Evolutionary conservation across 495 filamentous ascomycete species (phyloP), one percentile per base, ranked within the genome.

Genomic region (Parathielavia appendiculata): DNA sequence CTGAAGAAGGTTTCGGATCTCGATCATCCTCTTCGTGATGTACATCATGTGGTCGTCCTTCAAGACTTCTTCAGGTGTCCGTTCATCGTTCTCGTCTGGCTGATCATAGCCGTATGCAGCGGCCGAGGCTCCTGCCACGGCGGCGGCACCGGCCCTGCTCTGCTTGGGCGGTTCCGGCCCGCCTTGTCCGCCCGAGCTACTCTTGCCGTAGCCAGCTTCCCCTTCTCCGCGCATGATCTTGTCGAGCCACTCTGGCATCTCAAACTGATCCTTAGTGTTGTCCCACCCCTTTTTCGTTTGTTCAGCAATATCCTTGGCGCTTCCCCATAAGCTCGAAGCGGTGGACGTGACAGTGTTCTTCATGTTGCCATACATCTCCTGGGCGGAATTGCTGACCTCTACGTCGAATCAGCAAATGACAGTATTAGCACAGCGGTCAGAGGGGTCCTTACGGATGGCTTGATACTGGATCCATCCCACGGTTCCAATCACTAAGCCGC

Each of bases 21-120:
- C 92, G 67, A 99, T 99, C 93, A 99, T 99, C 73, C 95, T 96
- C 75, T 92, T 92, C 0, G 93, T 99, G 70, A 99, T 77, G 62
- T 96, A 77, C 93, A 99, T 99, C 92, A 99, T 99, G 71, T 99
- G 93, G 66, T 99, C 93, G 67, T 99, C 92, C 65, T 87, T 83
- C 5, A 91, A 88, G 54, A 76, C 74, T 63, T 89, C 79, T 40
- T 81, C 83, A 16, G 68, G 64, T 23, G 73, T 73, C 23, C 88
- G 75, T 0, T 74, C 65, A 63, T 95, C 91, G 32, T 88, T 80
- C 26, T 95, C 91, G 11, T 83, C 77, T 4, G 83, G 79, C 58
- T 86, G 74, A 35, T 88, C 82, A 64, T 89, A 90, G 34, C 86
- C 92, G 68, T 92, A 91, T 4, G 89, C 89, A 13, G 85, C 81